Evolutionary conservation across 768 basidiomycete genomes (phyloP), one percentile per base, ranked within the genome.

Genomic region (Collybiopsis luxurians): DNA sequence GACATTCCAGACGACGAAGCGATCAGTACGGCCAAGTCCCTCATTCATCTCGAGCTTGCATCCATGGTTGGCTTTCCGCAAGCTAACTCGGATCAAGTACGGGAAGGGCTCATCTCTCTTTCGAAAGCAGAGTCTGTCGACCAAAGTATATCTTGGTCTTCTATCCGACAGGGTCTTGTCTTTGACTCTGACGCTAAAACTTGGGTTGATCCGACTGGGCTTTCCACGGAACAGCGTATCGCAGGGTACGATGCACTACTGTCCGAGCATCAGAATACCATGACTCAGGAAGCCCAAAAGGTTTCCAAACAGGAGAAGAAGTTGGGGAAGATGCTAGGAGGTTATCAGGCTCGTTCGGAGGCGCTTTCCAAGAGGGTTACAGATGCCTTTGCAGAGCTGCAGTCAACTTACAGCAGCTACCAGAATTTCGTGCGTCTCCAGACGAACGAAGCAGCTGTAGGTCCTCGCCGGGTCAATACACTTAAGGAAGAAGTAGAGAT

Each of bases 241-340:
- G 77, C 79, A 1, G 93, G 92, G 0, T 87, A 90, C 64, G 67
- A 75, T 0, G 68, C 78, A 5, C 71, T 89, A 36, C 75, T 96
- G 55, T 77, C 82, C 6, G 77, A 84, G 50, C 77, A 78, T 54
- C 83, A 87, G 26, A 86, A 87, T 15, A 69, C 73, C 49, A 93
- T 99, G 87, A 73, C 84, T 31, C 85, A 83, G 66, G 90, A 95
- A 66, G 90, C 91, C 0, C 81, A 78, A 53, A 92, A 89, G 67
- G 89, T 90, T 0, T 70, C 81, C 21, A 98, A 97, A 76, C 67
- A 79, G 4, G 96, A 98, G 78, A 97, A 95, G 82, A 96, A 94
- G 70, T 82, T 98, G 10, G 81, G 78, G 9, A 84, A 94, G 56
- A 82, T 83, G 13, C 82, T 98, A 2, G 95, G 95, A n/a, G 97